Conservation (phyloP, 176 grass and related monocot genomes). For the Oryza officinalis region DNA sequence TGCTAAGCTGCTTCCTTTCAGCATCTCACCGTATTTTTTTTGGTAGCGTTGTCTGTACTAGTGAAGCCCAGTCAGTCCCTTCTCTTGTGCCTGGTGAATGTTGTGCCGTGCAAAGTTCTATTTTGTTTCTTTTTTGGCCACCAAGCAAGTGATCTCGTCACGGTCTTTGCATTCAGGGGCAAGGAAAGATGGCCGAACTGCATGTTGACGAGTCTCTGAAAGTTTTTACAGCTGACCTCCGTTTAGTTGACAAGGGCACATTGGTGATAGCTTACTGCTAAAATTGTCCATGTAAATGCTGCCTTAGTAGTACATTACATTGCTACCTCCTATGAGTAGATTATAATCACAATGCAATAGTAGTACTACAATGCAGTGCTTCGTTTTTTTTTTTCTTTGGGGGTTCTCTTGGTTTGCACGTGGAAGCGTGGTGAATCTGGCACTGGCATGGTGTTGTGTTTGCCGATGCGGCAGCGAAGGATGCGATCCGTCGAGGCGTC, state of each 20-base stretch:
- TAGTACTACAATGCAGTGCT: too few species aligned
- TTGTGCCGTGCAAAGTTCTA: neutral
- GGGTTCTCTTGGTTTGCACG: too few species aligned
- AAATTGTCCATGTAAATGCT: conserved; percentile 9
- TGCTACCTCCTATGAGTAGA: neutral
- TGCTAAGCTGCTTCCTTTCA: conserved; percentile 35
- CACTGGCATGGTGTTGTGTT: too few species aligned
- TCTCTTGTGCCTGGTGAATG: conserved; percentile 21
- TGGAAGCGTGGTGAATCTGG: too few species aligned
- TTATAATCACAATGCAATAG: neutral
- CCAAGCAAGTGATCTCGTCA: neutral
- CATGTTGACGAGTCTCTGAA: neutral
- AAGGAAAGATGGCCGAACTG: neutral
- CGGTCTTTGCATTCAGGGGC: conserved; percentile 21
- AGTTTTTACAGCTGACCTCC: conserved; percentile 32
- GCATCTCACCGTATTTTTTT: conserved; percentile 26
- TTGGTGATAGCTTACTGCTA: neutral
- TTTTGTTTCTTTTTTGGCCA: neutral
- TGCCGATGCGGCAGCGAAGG: too few species aligned
- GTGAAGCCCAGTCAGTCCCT: neutral
- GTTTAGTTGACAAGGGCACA: conserved; percentile 12
- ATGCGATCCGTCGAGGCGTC: too few species aligned
- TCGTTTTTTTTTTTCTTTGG: too few species aligned
- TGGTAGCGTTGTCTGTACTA: neutral
- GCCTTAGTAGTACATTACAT: neutral